Evolutionary conservation across 1,139 yeast species (phyloP).

Genomic region (Hyphopichia pseudoburtonii): DNA sequence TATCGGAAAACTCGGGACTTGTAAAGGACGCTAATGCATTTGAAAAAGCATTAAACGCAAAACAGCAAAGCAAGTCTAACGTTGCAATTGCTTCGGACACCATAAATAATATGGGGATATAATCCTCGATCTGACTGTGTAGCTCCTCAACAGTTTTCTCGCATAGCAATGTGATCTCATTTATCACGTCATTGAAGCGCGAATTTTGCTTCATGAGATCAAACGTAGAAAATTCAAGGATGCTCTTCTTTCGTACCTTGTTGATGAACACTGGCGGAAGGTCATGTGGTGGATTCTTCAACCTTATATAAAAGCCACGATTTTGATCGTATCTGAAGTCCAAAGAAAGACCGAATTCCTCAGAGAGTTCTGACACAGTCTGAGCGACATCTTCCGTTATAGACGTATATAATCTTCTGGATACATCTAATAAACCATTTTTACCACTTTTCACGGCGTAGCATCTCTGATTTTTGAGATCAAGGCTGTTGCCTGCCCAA

Average conservation of each 20-base stretch:
- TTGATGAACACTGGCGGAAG: conserved; percentile 36
- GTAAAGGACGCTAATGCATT: conserved; percentile 20
- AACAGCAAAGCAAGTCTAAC: conserved; percentile 38
- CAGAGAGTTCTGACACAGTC: conserved; percentile 18
- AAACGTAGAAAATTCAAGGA: conserved; percentile 41
- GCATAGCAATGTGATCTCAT: conserved; percentile 40
- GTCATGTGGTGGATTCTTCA: conserved; percentile 15
- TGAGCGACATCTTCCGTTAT: conserved; percentile 33
- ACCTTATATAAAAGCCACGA: conserved; percentile 38
- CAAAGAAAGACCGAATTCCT: conserved; percentile 18
- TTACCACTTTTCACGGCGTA: conserved; percentile 44
- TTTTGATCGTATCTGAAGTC: conserved; percentile 32
- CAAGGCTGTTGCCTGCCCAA: conserved; percentile 39
- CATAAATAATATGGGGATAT: conserved; percentile 38
- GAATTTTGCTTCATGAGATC: conserved; percentile 40
- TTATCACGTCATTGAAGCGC: conserved; percentile 34
- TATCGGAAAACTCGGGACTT: conserved; percentile 32
- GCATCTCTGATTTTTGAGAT: conserved; percentile 42
- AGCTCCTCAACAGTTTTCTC: conserved; percentile 36
- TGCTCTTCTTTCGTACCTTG: conserved; percentile 23
- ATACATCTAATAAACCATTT: conserved; percentile 47
- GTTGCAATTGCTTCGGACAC: conserved; percentile 44
- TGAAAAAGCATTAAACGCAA: conserved; percentile 27
- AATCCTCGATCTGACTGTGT: conserved; percentile 19
- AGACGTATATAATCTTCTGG: conserved; percentile 39